Base-by-base conservation (phyloP, 1,284 basidiomycete species). In the Marasmius oreades region DNA sequence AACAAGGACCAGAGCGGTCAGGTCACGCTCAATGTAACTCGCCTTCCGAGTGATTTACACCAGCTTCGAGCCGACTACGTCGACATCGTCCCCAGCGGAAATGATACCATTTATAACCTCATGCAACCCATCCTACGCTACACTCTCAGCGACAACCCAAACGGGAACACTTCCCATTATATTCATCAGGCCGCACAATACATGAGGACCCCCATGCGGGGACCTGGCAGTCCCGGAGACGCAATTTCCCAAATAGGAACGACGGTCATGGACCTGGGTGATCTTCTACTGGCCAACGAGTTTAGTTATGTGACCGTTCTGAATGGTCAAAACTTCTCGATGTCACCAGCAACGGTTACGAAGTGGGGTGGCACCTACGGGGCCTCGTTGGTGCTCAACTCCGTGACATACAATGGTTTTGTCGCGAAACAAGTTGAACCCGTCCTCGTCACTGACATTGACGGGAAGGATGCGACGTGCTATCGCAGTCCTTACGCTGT, bases 11-110 rank as follows among this genome's bases (percentile, higher is more conserved):
- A 11, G n/a, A 44, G 59, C 10, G 59, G 55, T 12, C 37, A 28
- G 5, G 37, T 62, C 8, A 53, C 33, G 6, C 26, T 58, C 2
- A 53, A 58, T 16, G 18, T 62, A 16, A 55, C 57, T 20, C 53
- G 56, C 39, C 46, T 66, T 36, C 60, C 64, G 5, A 63, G 62
- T 42, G 62, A 66, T 43, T 55, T 66, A 7, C 50, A 64, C 46
- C 56, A 55, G 28, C 48, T 57, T 12, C 45, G 42, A 12, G 63
- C 62, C 8, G 60, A 62, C 34, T 61, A 57, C 18, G 64, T 55
- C 37, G 42, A 63, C 39, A 20, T 58, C 18, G 12, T 39, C 8
- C 34, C 12, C 1, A 44, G 51, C 16, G 53, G 45, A 3, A 33
- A 56, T 10, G 54, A 53, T 24, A 59, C 55, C 5, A 10, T 37